phyloP scores from a whole-genome alignment of 371 early-diverging fungal genomes.

The Mucor velutinosus region DNA sequence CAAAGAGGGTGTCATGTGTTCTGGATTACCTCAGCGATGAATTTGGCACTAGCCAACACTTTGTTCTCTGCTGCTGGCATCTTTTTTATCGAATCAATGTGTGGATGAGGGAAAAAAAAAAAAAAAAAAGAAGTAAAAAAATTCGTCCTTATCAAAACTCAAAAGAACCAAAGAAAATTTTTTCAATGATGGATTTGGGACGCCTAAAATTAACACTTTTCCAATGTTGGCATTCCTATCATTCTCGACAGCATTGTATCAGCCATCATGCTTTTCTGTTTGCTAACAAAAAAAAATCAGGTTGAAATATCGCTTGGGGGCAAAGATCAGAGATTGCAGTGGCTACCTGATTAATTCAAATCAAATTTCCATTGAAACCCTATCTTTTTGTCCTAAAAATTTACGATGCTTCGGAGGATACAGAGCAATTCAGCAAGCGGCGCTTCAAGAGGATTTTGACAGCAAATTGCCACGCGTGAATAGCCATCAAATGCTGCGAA shows the following conservation, averaged over 20 bases:
- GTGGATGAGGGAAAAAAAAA: not conserved
- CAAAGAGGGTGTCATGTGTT: not conserved
- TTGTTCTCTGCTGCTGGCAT: constrained; percentile 16
- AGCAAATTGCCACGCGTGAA: not conserved
- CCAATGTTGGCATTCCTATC: not conserved
- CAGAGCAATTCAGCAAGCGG: not conserved
- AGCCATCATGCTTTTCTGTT: not conserved
- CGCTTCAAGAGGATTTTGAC: not conserved
- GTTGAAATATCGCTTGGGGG: not conserved
- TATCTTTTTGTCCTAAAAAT: not conserved
- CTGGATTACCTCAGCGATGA: constrained; percentile 53
- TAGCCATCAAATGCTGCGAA: not conserved
- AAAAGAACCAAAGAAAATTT: not conserved
- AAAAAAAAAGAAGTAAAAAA: not conserved
- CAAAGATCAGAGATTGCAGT: not conserved
- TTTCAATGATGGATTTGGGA: not conserved
- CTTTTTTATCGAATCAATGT: not conserved
- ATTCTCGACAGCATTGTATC: not conserved
- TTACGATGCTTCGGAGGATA: not conserved
- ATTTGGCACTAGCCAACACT: constrained; percentile 63
- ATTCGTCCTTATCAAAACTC: not conserved
- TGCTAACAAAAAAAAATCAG: not conserved
- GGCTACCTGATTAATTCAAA: not conserved
- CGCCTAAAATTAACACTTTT: not conserved
- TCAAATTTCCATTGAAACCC: not conserved